Conservation (phyloP, 495 filamentous ascomycete genomes). For the Podospora australis region DNA sequence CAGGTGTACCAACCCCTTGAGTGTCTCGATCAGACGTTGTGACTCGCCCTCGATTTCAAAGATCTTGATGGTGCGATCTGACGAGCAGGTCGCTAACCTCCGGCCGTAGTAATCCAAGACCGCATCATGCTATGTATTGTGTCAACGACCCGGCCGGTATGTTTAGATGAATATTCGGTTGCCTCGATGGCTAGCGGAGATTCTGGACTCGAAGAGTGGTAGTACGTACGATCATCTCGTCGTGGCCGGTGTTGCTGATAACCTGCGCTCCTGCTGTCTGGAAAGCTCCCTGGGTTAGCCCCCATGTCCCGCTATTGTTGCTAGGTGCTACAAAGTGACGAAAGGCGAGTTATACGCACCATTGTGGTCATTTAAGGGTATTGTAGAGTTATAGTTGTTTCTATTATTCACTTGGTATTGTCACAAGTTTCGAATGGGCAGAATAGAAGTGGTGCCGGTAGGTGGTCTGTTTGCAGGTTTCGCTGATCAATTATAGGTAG, state of each 20-base stretch:
- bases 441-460: neutral
- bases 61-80: conserved; percentile 97
- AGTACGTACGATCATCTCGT: conserved; percentile 96
- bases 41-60: conserved; percentile 95
- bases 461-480: neutral
- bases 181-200: neutral
- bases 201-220: neutral
- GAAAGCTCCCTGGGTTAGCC: no score
- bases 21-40: conserved; percentile 83
- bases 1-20: conserved; percentile 90
- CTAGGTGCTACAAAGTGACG: neutral
- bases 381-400: neutral
- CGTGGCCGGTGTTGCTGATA: conserved; percentile 56
- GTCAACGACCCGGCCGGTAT: conserved; percentile 3
- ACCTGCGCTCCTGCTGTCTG: conserved; percentile 30
- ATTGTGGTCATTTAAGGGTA: conserved; percentile 6
- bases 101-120: conserved; percentile 97
- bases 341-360: conserved; percentile 4
- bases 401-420: neutral
- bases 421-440: neutral
- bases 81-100: conserved; percentile 92
- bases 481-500: no score
- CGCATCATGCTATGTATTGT: conserved; percentile 72
- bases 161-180: neutral
- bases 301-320: conserved; percentile 9